Conservation (phyloP, 1,284 basidiomycete genomes). For the Microbotryum intermedium region DNA sequence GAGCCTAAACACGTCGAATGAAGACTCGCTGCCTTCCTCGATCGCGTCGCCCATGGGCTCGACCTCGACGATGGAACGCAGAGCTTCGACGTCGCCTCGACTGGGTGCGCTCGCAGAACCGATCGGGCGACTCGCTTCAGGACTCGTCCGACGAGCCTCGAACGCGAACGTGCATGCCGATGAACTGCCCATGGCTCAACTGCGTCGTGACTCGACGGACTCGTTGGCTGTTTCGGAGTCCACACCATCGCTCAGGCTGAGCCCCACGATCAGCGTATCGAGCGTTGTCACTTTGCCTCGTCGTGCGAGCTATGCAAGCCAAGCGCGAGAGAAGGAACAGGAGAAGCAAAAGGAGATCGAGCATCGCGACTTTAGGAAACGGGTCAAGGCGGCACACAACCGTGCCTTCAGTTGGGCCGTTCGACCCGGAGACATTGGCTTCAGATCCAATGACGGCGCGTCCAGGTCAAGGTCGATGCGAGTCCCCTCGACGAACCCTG, state of each 20-base stretch:
- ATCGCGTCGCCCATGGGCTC: constrained; percentile 1
- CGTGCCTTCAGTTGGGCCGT: constrained; percentile 22
- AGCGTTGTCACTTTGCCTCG: background rate
- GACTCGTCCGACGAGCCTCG: constrained; percentile 24
- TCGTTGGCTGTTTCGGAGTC: background rate
- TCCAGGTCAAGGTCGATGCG: background rate
- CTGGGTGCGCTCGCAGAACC: constrained; percentile 20
- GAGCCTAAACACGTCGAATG: constrained; percentile 1
- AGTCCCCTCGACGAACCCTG: background rate
- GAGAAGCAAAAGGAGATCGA: constrained; percentile 16
- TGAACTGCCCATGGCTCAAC: constrained; percentile 4
- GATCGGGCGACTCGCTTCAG: constrained; percentile 19
- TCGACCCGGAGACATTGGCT: constrained; percentile 1
- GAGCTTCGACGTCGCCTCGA: constrained; percentile 20
- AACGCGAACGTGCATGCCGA: constrained; percentile 13
- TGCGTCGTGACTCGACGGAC: background rate
- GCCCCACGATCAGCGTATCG: constrained; percentile 8
- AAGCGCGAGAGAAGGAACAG: constrained; percentile 24
- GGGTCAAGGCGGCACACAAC: constrained; percentile 9
- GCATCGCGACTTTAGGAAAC: constrained; percentile 12
- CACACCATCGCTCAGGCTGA: constrained; percentile 6
- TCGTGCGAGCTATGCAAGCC: constrained; percentile 11
- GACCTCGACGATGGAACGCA: constrained; percentile 4
- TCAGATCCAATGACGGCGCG: background rate
- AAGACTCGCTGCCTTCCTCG: constrained; percentile 5